Evolutionary conservation across 2,329 filamentous ascomycete genomes (phyloP), one percentile per base, ranked within the genome.

Genomic region (Exophiala alcalophila): DNA sequence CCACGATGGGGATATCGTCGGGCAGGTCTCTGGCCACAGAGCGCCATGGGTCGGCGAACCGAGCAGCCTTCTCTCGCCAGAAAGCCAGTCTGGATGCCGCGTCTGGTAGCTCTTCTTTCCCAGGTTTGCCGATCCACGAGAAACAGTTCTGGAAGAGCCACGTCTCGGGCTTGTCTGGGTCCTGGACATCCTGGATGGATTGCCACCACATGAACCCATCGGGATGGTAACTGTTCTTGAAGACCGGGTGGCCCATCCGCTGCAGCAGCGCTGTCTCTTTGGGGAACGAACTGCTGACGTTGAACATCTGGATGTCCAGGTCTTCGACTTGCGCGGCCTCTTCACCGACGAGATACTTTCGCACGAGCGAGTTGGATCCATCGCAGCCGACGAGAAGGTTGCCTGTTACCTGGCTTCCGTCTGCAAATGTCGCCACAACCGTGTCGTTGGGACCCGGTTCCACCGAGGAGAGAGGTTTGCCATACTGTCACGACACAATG

Each of bases 341-440:
- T 18, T 19, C 12, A 5, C 33, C 43, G n/a, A 45, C 47, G 6
- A 50, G 36, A 5, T 30, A 27, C 6, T 29, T 33, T 12, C 51
- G 49, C 8, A 48, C 34, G 15, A 15, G 10, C 6, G 45, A 49
- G 23, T 47, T 35, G 4, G 43, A 41, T 10, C 49, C 49, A 16
- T 54, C 51, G 5, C 48, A 46, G 3, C 51, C 51, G 5, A 54
- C 33, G 14, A 52, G 21, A 10, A 54, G 25, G 28, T 35, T 24
- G 12, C 45, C 51, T 5, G 44, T 47, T 11, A 31, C 49, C 2
- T 16, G 21, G 16, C 28, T 37, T 7, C 51, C 49, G 26, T 52
- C 45, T 9, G 41, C 24, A 21, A 43, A 45, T 11, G 18, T 44
- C 29, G 46, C 47, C 40, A 9, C 19, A 38, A n/a, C 29, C 44